phyloP scores from a whole-genome alignment of 148 eudicot genomes.

The Oxyria digyna region DNA sequence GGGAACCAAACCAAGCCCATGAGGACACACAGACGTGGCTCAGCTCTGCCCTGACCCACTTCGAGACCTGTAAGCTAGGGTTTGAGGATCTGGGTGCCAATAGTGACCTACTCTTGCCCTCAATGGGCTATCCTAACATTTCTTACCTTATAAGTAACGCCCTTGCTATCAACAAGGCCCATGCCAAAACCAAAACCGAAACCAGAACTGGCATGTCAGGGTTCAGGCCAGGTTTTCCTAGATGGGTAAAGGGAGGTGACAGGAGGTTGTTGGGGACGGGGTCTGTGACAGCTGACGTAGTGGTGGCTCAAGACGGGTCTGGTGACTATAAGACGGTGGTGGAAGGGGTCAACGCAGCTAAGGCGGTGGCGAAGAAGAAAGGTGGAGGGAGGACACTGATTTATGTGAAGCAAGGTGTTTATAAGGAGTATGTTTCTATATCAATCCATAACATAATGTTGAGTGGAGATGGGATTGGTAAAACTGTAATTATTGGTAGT shows the following conservation, averaged over 20 bases:
- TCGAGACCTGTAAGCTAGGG: slow-evolving; percentile 52
- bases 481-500: slow-evolving; percentile 65
- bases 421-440: slow-evolving; percentile 43
- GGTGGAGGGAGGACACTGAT: slow-evolving; percentile 53
- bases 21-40: slow-evolving; percentile 67
- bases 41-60: slow-evolving; percentile 56
- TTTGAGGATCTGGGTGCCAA: slow-evolving; percentile 34
- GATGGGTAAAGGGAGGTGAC: slow-evolving; percentile 40
- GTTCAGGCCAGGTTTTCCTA: slow-evolving; percentile 33
- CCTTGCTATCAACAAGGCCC: slow-evolving; percentile 36
- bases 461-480: slow-evolving; percentile 75
- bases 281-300: slow-evolving; percentile 21
- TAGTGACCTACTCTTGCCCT: slow-evolving; percentile 16
- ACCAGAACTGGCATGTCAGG: not conserved
- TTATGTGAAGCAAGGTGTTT: slow-evolving; percentile 49
- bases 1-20: slow-evolving; percentile 10
- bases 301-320: slow-evolving; percentile 83
- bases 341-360: slow-evolving; percentile 44
- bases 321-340: slow-evolving; percentile 40
- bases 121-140: slow-evolving; percentile 28
- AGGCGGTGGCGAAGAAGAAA: slow-evolving; percentile 1
- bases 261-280: slow-evolving; percentile 28
- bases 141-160: slow-evolving; percentile 47
- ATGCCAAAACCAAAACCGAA: not conserved
- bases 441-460: slow-evolving; percentile 45